Conservation (phyloP, 2,329 filamentous ascomycete species). For the Metarhizium sp. region DNA sequence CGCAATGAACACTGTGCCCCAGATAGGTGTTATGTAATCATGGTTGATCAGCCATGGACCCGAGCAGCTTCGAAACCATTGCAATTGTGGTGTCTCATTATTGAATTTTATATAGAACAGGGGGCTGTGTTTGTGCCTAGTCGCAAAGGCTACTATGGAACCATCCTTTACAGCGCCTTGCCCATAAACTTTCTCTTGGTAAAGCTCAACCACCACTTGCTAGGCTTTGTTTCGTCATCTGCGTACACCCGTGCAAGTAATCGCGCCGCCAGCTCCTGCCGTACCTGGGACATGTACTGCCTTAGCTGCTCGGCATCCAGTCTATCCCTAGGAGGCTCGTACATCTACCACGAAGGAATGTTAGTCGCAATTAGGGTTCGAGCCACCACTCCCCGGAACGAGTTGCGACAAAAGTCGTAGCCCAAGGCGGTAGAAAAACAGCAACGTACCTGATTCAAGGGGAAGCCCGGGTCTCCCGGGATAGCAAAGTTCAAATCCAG, state of each 20-base stretch:
- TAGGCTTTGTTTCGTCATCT: slow-evolving; percentile 61
- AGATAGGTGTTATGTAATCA: not conserved
- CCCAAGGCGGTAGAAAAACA: not conserved
- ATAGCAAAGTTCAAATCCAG: slow-evolving; percentile 89
- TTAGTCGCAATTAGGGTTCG: not conserved
- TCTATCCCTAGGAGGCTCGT: slow-evolving; percentile 77
- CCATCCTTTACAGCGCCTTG: slow-evolving; percentile 60
- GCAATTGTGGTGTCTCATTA: not conserved
- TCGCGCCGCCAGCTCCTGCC: slow-evolving; percentile 79
- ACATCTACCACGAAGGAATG: slow-evolving; percentile 47
- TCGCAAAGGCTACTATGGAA: not conserved
- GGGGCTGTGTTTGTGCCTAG: not conserved
- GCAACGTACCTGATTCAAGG: slow-evolving; percentile 69
- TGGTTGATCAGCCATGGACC: not conserved
- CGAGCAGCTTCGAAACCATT: not conserved
- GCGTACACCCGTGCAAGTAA: slow-evolving; percentile 82
- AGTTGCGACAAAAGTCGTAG: not conserved
- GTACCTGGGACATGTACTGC: slow-evolving; percentile 84
- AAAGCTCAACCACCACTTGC: slow-evolving; percentile 97
- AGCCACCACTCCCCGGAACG: not conserved
- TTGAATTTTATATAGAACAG: not conserved
- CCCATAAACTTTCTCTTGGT: slow-evolving; percentile 99
- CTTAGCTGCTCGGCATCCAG: slow-evolving; percentile 83
- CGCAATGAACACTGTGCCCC: not conserved
- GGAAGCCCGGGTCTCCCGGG: slow-evolving; percentile 86